These are phyloP conservation scores for Didymella glomerata DNA, from an alignment of 2,329 filamentous ascomycete genomes.

Conservation along the genomic window DNA sequence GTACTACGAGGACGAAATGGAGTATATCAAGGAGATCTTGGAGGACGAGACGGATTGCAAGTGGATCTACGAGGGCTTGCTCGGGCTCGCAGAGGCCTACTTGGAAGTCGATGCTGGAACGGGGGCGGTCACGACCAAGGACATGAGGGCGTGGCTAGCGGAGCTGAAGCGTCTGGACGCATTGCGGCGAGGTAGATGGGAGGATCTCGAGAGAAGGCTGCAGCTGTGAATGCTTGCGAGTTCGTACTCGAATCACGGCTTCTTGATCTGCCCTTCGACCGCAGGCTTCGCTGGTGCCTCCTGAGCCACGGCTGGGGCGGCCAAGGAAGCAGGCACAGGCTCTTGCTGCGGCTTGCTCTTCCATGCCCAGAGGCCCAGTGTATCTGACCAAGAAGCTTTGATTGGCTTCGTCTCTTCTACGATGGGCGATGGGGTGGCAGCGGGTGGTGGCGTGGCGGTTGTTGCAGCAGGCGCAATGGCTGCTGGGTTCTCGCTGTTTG, in stretches of 20 bases:
- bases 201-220: slow-evolving; percentile 67
- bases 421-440: slow-evolving; percentile 21
- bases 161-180: slow-evolving; percentile 76
- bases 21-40: slow-evolving; percentile 74
- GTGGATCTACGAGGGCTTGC: slow-evolving; percentile 87
- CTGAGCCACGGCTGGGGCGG: slow-evolving; percentile 67
- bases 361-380: slow-evolving; percentile 48
- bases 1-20: slow-evolving; percentile 75
- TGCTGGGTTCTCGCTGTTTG: slow-evolving; percentile 27
- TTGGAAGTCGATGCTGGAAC: slow-evolving; percentile 58
- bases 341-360: slow-evolving; percentile 48
- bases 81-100: slow-evolving; percentile 75
- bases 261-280: slow-evolving; percentile 64
- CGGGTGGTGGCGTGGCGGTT: slow-evolving; percentile 13
- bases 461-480: slow-evolving; percentile 25
- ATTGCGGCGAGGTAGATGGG: slow-evolving; percentile 77
- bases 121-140: slow-evolving; percentile 53
- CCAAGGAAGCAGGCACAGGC: slow-evolving; percentile 63
- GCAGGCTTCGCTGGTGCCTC: slow-evolving; percentile 66
- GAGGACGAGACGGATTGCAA: slow-evolving; percentile 77
- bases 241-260: slow-evolving; percentile 57
- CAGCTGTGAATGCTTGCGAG: slow-evolving; percentile 42
- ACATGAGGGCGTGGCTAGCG: slow-evolving; percentile 64
- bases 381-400: slow-evolving; percentile 39
- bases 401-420: slow-evolving; percentile 23